These are phyloP conservation scores for Suhomyces bolitotheri DNA, from an alignment of 1,139 yeast genomes.

Conservation along the genomic window DNA sequence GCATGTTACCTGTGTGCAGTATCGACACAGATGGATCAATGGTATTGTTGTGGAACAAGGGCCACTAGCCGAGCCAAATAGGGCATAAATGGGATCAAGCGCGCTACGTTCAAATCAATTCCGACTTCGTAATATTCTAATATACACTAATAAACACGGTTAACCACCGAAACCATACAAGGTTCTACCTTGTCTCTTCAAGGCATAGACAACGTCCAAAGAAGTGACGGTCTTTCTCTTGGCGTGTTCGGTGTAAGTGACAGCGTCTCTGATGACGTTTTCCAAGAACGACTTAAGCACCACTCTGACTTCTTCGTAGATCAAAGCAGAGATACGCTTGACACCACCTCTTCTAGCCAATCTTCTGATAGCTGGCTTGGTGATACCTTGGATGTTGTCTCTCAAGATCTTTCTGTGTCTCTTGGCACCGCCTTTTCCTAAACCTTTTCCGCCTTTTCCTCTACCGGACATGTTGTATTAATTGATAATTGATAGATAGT, in stretches of 20 bases:
- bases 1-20: no score
- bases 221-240: slow-evolving; percentile 99
- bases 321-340: slow-evolving; percentile 98
- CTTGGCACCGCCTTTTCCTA: slow-evolving; percentile 99
- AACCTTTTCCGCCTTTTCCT: slow-evolving; percentile 99
- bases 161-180: slow-evolving; percentile 99
- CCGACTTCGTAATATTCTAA: slow-evolving; percentile 23
- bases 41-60: no score
- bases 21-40: no score
- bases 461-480: slow-evolving; percentile 85
- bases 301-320: slow-evolving; percentile 98
- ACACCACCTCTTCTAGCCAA: slow-evolving; percentile 99
- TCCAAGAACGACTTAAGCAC: slow-evolving; percentile 95
- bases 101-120: no score
- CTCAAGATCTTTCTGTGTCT: slow-evolving; percentile 99
- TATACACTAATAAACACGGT: slow-evolving; percentile 27
- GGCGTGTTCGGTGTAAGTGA: slow-evolving; percentile 99
- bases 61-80: no score
- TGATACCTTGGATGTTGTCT: slow-evolving; percentile 99
- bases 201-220: slow-evolving; percentile 97
- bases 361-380: slow-evolving; percentile 99
- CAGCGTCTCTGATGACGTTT: slow-evolving; percentile 97
- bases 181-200: slow-evolving; percentile 99
- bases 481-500: slow-evolving; percentile 5
- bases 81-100: no score